Evolutionary conservation across 2,329 filamentous ascomycete species (phyloP).

Genomic region (Didymella keratinophila): DNA sequence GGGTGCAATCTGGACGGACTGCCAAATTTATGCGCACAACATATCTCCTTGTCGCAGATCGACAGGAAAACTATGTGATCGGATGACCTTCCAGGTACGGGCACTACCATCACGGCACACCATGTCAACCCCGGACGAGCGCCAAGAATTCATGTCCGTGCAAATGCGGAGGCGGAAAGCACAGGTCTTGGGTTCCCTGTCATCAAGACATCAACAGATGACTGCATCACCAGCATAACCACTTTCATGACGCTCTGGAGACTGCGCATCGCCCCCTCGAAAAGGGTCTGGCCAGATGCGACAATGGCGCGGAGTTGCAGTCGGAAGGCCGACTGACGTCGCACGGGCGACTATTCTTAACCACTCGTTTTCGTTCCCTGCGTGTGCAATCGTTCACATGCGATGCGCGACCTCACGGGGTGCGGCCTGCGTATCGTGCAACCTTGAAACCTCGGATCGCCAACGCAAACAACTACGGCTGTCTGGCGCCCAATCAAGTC

Average conservation of each 20-base stretch:
- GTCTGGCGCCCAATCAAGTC: not conserved
- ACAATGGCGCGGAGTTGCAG: no score
- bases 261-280: no score
- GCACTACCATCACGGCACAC: not conserved
- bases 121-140: not conserved
- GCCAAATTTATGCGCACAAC: not conserved
- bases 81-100: no score
- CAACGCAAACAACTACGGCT: not conserved
- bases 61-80: not conserved
- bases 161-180: slow-evolving; percentile 11
- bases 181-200: not conserved
- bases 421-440: slow-evolving; percentile 1
- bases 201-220: not conserved
- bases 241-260: not conserved
- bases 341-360: slow-evolving; percentile 10
- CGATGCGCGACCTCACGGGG: slow-evolving; percentile 2
- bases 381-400: slow-evolving; percentile 9
- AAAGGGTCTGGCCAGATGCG: not conserved
- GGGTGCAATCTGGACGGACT: not conserved
- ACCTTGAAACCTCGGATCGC: slow-evolving; percentile 3
- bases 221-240: not conserved
- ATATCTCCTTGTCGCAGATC: not conserved
- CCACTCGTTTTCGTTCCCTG: slow-evolving; percentile 1
- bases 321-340: not conserved
- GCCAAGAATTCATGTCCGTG: slow-evolving; percentile 5